Evolutionary conservation across 768 basidiomycete species (phyloP), one percentile per base, ranked within the genome.

Genomic region (Megacollybia marginata): DNA sequence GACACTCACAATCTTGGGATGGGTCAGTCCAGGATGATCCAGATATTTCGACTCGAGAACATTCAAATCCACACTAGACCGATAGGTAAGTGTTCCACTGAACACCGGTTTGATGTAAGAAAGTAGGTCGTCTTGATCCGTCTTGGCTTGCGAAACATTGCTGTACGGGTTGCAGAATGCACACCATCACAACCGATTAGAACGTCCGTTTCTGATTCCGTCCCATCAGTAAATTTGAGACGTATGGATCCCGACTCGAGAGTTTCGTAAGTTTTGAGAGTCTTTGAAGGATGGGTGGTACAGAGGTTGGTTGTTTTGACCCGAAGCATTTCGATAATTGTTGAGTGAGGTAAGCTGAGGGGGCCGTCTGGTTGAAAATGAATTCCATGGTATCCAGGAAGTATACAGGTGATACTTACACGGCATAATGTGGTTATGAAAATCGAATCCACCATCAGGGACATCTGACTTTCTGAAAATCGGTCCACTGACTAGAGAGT

Each of bases 381-480:
- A 1, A 33, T 20, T 12, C 16, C n/a, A n/a, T n/a, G n/a, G n/a
- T 31, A 5, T 2, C 13, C 36, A 47, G 47, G 13, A 9, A 34
- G n/a, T n/a, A n/a, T n/a, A n/a, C n/a, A n/a, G 9, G 32, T 16
- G 10, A 51, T 51, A 28, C 23, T 13, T 13, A 61, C 58, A 62
- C 12, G 62, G 62, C 60, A 64, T 61, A 46, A 58, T 52, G 42
- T 61, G 62, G 40, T 55, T 50, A 33, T 62, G 60, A 11, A 61
- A 62, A 12, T 62, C 62, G 20, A 53, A 52, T 13, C 60, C 60
- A 19, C 53, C 44, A 0, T 48, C 54, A 16, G 51, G 48, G 33
- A 61, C 58, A 38, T 64, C 58, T 10, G 61, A 58, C 33, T 62
- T 59, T 13, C 62, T 55, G 42, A 62, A 64, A 9, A 62, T 52